Base-by-base conservation (phyloP, 2,329 filamentous ascomycete species). In the Sporothrix pseudoabietina region DNA sequence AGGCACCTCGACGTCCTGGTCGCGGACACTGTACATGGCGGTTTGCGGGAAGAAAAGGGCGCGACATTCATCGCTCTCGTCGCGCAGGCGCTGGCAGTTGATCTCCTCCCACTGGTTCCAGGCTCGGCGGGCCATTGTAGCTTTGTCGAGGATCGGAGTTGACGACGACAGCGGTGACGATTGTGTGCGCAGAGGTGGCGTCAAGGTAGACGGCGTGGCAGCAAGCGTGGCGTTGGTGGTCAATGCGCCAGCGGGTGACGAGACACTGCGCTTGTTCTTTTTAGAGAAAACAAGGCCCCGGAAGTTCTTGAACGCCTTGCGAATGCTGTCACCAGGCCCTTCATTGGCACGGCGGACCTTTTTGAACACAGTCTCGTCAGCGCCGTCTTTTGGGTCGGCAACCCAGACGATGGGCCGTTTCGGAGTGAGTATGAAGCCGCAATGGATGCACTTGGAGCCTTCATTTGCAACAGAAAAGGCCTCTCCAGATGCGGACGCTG, bases 41-140 rank as follows among this genome's bases (percentile, higher is more conserved):
- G 76, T 76, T 41, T 61, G 57, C 4, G 71, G 63, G 16, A 74
- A 75, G 47, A 74, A 75, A 10, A 74, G 49, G 19, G 65, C 59
- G 47, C 49, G 65, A 3, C n/a, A 16, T 7, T 47, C 71, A 9
- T 65, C 71, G 35, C 22, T 41, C 16, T 52, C 39, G 22, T 32
- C 12, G 52, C 39, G 55, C 59, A 74, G 32, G 12, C 54, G 22
- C 1, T 32, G 16, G 59, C 57, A 73, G 72, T 76, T 75, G 30
- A 73, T 9, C 66, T 73, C 54, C 22, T 76, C 72, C 75, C 75
- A 76, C 65, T 71, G 44, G 54, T 71, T 63, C 74, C 74, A 76
- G 26, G 49, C 57, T 39, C 30, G 22, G 12, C 14, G 65, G 35
- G 49, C 32, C 41, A 39, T n/a, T 14, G 39, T 16, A 2, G 71